phyloP scores from a whole-genome alignment of 192 early-diverging fungal genomes.

The Backusella tarrabulga region DNA sequence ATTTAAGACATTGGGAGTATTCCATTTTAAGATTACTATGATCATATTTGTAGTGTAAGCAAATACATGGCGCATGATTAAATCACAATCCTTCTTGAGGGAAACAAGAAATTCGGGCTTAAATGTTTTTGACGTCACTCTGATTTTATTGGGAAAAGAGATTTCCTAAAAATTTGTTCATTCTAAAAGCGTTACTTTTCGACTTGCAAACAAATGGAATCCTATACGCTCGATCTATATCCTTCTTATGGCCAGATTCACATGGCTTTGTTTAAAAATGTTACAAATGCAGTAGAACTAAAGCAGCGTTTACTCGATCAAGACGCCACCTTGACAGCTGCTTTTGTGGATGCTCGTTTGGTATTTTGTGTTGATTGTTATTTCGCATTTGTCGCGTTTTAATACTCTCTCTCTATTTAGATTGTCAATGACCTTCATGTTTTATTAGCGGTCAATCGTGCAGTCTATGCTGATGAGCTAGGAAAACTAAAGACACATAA shows the following conservation, averaged over 20 bases:
- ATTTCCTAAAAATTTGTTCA: too few species aligned
- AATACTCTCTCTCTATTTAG: conserved; percentile 25
- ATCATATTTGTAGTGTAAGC: too few species aligned
- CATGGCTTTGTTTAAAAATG: conserved; percentile 31
- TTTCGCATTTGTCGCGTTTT: background rate
- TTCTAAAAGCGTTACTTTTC: too few species aligned
- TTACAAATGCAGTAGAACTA: conserved; percentile 38
- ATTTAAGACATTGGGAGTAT: too few species aligned
- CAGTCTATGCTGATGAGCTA: conserved; percentile 43
- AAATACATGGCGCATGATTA: too few species aligned
- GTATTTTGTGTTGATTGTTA: conserved; percentile 14
- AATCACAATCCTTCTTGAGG: too few species aligned
- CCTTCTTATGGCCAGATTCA: conserved; percentile 32
- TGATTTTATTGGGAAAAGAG: too few species aligned
- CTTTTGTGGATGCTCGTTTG: conserved; percentile 40
- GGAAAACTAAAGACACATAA: conserved; percentile 54
- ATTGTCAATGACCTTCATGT: conserved; percentile 52
- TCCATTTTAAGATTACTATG: too few species aligned
- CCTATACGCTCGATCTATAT: conserved; percentile 35
- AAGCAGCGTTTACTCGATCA: conserved; percentile 34
- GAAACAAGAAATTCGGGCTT: too few species aligned
- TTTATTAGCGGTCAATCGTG: conserved; percentile 48
- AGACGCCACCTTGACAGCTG: conserved; percentile 33
- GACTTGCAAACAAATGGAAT: conserved; percentile 30
- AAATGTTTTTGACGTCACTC: too few species aligned